phyloP scores from a whole-genome alignment of 345 rosid species.

The Dipteronia dyeriana region DNA sequence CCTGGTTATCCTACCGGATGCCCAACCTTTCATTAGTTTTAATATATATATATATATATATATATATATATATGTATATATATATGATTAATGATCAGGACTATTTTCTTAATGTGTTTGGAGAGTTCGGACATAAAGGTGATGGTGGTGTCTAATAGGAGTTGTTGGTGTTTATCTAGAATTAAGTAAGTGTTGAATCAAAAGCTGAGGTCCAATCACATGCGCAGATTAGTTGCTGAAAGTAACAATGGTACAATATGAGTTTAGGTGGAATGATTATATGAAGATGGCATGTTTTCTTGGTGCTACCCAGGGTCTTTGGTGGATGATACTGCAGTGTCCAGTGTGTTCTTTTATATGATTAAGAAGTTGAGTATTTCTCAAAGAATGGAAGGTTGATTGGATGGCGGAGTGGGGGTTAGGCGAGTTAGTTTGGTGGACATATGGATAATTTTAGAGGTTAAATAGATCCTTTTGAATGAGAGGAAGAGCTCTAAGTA shows the following conservation, averaged over 20 bases:
- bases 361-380: slow-evolving; percentile 78
- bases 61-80: slow-evolving; percentile 18
- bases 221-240: slow-evolving; percentile 87
- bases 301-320: slow-evolving; percentile 63
- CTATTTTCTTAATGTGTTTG: slow-evolving; percentile 81
- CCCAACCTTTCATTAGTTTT: not conserved
- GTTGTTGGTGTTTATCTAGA: slow-evolving; percentile 96
- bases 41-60: slow-evolving; percentile 16
- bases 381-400: slow-evolving; percentile 56
- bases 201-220: slow-evolving; percentile 76
- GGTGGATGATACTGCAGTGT: slow-evolving; percentile 82
- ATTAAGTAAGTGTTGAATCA: slow-evolving; percentile 91
- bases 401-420: slow-evolving; percentile 61
- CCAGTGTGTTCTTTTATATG: slow-evolving; percentile 88
- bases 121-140: slow-evolving; percentile 91
- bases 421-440: slow-evolving; percentile 78
- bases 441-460: slow-evolving; percentile 83
- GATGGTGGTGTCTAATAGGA: slow-evolving; percentile 59
- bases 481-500: slow-evolving; percentile 60
- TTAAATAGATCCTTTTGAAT: slow-evolving; percentile 81
- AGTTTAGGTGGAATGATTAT: slow-evolving; percentile 94
- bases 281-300: slow-evolving; percentile 88
- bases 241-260: slow-evolving; percentile 85
- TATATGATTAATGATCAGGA: slow-evolving; percentile 67
- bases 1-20: not conserved